Base-by-base conservation (phyloP, 2,329 filamentous ascomycete genomes). In the Penicillium brasilianum region DNA sequence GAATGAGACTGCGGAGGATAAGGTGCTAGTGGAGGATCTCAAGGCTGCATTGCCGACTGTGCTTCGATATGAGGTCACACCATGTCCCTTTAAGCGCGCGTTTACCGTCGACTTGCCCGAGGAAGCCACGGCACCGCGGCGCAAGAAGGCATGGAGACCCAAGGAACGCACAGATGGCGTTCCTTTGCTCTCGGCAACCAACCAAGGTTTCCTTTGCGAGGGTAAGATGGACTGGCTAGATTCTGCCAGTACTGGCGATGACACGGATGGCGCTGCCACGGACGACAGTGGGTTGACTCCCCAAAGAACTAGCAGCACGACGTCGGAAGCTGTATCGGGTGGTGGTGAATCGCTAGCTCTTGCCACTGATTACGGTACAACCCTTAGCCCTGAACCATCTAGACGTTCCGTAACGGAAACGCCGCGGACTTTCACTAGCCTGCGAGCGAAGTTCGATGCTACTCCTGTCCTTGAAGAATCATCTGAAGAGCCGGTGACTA, bases 21-120 rank as follows among this genome's bases (percentile, higher is more conserved):
- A 84, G 65, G 78, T 81, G 46, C 85, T 86, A 66, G 87, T 91
- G 4, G 83, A 85, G 57, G 83, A 88, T 37, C 81, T 97, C 66
- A 91, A 91, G 70, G 80, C 81, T 11, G 88, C 92, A 9, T 78
- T 97, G 30, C 84, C 84, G 56, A 87, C 88, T 63, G 87, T 96
- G 14, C 81, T 97, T 49, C 88, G 90, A 65, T 97, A 95, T 71
- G 93, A 97, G 76, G 91, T 91, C 71, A 97, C 93, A 0, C 85
- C 88, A 48, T 97, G 93, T 74, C 93, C 93, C 0, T 97, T 97
- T 74, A 84, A 88, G 70, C 84, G 92, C 61, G 84, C 85, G 3
- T 96, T 96, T 69, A 88, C 87, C 0, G 87, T 94, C 11, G 84
- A 89, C 54, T 79, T 95, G 18, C 91, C 91, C 0, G 87, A 91